A percentile compares a stretch with the other conserved stretches of the same genome.
Conservation (phyloP, 2,329 filamentous ascomycete species). For the Botryotinia convoluta region DNA sequence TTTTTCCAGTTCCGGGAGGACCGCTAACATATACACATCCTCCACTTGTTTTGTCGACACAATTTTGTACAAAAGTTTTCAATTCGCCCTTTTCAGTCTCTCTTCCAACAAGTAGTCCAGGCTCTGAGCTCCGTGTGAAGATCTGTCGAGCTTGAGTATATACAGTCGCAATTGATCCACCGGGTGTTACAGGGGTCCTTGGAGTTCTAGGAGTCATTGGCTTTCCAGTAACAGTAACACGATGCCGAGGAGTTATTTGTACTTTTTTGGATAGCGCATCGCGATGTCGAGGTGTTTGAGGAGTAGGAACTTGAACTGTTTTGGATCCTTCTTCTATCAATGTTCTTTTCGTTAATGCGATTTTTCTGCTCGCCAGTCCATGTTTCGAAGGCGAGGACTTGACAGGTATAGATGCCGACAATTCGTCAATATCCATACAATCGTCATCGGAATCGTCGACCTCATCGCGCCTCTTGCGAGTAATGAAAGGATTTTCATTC, state of each 20-base stretch:
- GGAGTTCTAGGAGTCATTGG: constrained; percentile 76
- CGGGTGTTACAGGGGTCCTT: constrained; percentile 69
- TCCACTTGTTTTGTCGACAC: constrained; percentile 57
- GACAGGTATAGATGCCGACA: constrained; percentile 31
- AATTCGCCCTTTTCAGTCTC: constrained; percentile 60
- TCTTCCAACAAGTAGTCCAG: constrained; percentile 38
- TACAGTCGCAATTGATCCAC: constrained; percentile 64
- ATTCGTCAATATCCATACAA: constrained; percentile 46
- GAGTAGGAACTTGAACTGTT: constrained; percentile 57
- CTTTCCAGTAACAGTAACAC: constrained; percentile 73
- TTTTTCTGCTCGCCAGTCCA: constrained; percentile 43
- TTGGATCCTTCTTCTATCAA: constrained; percentile 41
- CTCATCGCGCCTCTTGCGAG: constrained; percentile 36
- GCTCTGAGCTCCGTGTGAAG: constrained; percentile 62
- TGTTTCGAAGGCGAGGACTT: constrained; percentile 47
- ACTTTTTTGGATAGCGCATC: constrained; percentile 70
- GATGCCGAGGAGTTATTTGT: constrained; percentile 78
- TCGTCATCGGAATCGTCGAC: constrained; percentile 39
- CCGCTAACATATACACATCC: constrained; percentile 95
- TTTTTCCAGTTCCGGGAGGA: constrained; percentile 94
- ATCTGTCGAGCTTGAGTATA: constrained; percentile 86
- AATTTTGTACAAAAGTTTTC: constrained; percentile 63
- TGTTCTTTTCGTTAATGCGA: constrained; percentile 45
- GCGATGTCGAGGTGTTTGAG: constrained; percentile 72
- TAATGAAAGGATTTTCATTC: constrained; percentile 59